Percentiles rank a stretch among this genome's conserved stretches.
Evolutionary conservation across 2,329 filamentous ascomycete genomes (phyloP).

Genomic region (Xylaria digitata): DNA sequence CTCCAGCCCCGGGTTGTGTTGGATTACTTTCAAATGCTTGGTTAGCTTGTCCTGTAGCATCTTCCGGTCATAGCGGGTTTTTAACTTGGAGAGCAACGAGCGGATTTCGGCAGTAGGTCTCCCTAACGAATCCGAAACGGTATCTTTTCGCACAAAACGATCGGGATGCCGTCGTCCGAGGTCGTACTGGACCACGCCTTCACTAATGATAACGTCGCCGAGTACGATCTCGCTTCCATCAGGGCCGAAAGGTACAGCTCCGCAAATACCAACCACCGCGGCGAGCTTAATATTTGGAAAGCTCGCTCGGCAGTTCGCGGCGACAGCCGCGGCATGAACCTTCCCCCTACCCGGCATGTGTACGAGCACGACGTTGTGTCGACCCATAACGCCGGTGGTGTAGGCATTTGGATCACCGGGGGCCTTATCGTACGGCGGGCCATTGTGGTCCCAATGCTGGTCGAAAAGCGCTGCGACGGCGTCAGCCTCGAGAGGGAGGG

Average conservation of each 20-base stretch:
- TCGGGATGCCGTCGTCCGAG: constrained; percentile 1
- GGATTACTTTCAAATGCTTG: too few species aligned
- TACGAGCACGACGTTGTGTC: background rate
- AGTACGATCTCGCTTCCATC: background rate
- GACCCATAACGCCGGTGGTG: background rate
- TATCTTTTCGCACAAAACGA: background rate
- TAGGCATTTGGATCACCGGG: background rate
- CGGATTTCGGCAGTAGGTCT: background rate
- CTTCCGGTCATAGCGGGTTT: too few species aligned
- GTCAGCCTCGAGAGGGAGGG: too few species aligned
- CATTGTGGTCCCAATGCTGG: too few species aligned
- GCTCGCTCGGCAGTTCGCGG: constrained; percentile 3
- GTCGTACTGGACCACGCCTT: constrained; percentile 20
- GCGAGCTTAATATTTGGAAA: background rate
- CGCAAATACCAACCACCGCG: constrained; percentile 8
- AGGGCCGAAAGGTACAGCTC: background rate
- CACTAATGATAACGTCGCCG: constrained; percentile 14
- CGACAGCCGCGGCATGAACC: background rate
- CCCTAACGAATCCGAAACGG: background rate
- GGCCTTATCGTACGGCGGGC: too few species aligned
- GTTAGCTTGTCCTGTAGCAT: too few species aligned
- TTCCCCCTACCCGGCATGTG: background rate
- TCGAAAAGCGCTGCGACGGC: too few species aligned
- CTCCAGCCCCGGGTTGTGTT: background rate
- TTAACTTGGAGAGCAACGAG: background rate